Conservation (phyloP, 78 protist genomes). For the Protostelium mycophagum region DNA sequence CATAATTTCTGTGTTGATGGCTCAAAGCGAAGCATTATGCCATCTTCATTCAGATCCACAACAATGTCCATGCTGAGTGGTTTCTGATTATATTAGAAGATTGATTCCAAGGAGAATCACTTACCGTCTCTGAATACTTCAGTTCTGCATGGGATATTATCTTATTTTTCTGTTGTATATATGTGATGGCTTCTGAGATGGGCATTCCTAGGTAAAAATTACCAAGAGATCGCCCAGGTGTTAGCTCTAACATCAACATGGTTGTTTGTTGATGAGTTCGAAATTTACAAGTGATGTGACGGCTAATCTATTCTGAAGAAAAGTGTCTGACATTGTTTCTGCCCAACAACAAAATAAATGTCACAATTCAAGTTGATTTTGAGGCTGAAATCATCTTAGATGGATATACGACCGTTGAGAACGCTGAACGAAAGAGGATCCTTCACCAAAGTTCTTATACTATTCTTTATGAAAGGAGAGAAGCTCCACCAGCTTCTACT, state of each 20-base stretch:
- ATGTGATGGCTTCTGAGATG: constrained; percentile 47
- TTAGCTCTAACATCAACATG: constrained; percentile 19
- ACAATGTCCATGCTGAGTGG: constrained; percentile 60
- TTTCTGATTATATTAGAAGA: constrained; percentile 14
- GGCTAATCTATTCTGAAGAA: too few relatives aligned
- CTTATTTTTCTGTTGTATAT: constrained; percentile 30
- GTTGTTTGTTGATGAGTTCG: background rate
- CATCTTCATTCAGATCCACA: constrained; percentile 47
- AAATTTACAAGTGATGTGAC: too few relatives aligned
- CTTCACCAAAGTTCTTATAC: too few relatives aligned
- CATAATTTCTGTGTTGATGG: constrained; percentile 51
- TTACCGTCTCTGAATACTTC: constrained; percentile 45
- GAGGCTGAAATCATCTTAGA: too few relatives aligned
- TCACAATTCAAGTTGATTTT: too few relatives aligned
- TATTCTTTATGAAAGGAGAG: too few relatives aligned
- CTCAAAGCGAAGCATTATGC: constrained; percentile 52
- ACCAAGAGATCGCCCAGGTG: constrained; percentile 51
- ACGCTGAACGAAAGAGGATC: too few relatives aligned
- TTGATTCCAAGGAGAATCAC: background rate
- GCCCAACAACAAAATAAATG: too few relatives aligned
- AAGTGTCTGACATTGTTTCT: too few relatives aligned
- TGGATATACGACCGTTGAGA: too few relatives aligned
- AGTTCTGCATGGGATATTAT: constrained; percentile 28
- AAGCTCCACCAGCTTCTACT: too few relatives aligned
- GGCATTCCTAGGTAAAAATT: constrained; percentile 50